Evolutionary conservation across 768 basidiomycete species (phyloP).

Genomic region (Podaxis pistillaris): DNA sequence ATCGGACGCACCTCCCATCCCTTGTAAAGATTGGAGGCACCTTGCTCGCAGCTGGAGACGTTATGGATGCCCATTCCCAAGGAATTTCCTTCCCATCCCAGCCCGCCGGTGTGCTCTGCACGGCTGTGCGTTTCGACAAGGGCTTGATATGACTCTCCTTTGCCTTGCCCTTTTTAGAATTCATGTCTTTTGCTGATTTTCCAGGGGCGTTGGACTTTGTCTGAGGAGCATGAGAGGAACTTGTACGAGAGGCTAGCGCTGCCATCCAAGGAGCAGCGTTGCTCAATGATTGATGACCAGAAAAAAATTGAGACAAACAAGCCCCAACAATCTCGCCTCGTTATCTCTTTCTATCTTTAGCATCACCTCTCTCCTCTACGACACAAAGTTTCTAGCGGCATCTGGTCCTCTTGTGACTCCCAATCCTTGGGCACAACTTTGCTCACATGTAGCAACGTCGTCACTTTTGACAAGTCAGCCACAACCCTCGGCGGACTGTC

Average conservation of each 20-base stretch:
- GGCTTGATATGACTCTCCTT: slow-evolving; percentile 34
- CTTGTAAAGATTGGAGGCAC: slow-evolving; percentile 80
- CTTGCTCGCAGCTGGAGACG: slow-evolving; percentile 63
- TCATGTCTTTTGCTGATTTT: slow-evolving; percentile 22
- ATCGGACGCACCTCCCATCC: slow-evolving; percentile 70
- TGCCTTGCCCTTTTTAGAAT: slow-evolving; percentile 47
- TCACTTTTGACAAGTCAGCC: too few species aligned
- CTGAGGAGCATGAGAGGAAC: slow-evolving; percentile 16
- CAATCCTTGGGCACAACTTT: background rate
- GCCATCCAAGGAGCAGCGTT: slow-evolving; percentile 16
- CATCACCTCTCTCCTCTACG: background rate
- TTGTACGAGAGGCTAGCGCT: slow-evolving; percentile 13
- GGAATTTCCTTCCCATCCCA: slow-evolving; percentile 30
- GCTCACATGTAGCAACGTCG: too few species aligned
- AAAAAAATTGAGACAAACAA: slow-evolving; percentile 38
- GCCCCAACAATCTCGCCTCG: slow-evolving; percentile 25
- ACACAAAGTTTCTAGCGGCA: background rate
- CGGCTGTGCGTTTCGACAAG: slow-evolving; percentile 14
- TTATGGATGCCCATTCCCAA: slow-evolving; percentile 73
- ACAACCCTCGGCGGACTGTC: too few species aligned
- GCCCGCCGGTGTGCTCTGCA: slow-evolving; percentile 15
- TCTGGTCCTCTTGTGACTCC: background rate
- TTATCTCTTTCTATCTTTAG: slow-evolving; percentile 8
- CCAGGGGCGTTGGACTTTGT: background rate
- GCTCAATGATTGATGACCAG: slow-evolving; percentile 16